phyloP scores from a whole-genome alignment of 2,329 filamentous ascomycete species.

The Pseudogymnoascus sp. region DNA sequence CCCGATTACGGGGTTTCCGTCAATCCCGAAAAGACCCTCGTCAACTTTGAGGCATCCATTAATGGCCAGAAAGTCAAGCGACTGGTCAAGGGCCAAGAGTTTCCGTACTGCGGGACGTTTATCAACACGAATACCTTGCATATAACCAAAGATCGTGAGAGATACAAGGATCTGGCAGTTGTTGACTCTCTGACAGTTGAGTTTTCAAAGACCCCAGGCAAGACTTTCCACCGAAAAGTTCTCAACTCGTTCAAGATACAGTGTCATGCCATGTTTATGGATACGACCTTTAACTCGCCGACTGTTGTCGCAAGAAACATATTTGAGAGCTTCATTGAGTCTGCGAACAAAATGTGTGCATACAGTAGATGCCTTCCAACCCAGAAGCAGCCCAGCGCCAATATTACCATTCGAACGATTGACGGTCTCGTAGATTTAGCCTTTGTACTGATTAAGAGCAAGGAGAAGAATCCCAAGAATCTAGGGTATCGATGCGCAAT shows the following conservation, averaged over 20 bases:
- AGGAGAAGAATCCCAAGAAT: slow-evolving; percentile 14
- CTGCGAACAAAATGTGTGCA: slow-evolving; percentile 65
- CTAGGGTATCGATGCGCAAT: background rate
- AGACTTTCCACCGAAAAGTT: slow-evolving; percentile 71
- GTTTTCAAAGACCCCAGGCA: slow-evolving; percentile 60
- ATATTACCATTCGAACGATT: slow-evolving; percentile 43
- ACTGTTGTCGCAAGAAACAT: slow-evolving; percentile 65
- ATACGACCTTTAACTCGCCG: slow-evolving; percentile 67
- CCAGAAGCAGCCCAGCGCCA: slow-evolving; percentile 45
- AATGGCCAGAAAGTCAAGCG: slow-evolving; percentile 44
- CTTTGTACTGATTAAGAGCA: slow-evolving; percentile 22
- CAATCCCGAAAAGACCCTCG: slow-evolving; percentile 68
- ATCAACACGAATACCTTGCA: slow-evolving; percentile 71
- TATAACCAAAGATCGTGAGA: slow-evolving; percentile 59
- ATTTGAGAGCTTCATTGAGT: slow-evolving; percentile 64
- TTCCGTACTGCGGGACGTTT: slow-evolving; percentile 80
- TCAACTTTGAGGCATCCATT: slow-evolving; percentile 67
- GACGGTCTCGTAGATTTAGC: slow-evolving; percentile 18
- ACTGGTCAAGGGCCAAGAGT: slow-evolving; percentile 38
- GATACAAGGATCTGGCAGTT: slow-evolving; percentile 42
- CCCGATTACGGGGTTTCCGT: slow-evolving; percentile 73
- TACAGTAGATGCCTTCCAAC: slow-evolving; percentile 51
- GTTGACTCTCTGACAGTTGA: slow-evolving; percentile 74
- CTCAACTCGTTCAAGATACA: slow-evolving; percentile 75
- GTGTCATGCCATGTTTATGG: slow-evolving; percentile 74